Evolutionary conservation across 1,284 basidiomycete species (phyloP).

Genomic region (Athelia sp.): DNA sequence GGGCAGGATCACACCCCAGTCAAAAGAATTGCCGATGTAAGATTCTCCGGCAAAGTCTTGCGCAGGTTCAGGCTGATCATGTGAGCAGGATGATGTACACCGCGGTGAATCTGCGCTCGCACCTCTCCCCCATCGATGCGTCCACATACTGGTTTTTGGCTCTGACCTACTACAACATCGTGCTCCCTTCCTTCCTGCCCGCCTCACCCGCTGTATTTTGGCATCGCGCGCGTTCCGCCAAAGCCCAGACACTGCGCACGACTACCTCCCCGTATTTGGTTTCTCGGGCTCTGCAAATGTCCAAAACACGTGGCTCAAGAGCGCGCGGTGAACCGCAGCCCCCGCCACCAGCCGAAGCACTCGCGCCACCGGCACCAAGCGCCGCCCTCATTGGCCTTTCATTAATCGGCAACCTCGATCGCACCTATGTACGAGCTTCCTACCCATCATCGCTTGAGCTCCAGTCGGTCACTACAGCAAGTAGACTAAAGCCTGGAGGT

Average conservation of each 20-base stretch:
- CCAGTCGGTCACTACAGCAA: slow-evolving; percentile 41
- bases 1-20: slow-evolving; percentile 24
- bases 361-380: slow-evolving; percentile 23
- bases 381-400: slow-evolving; percentile 45
- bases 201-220: slow-evolving; percentile 30
- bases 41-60: slow-evolving; percentile 8
- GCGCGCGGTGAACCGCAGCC: slow-evolving; percentile 20
- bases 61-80: slow-evolving; percentile 4
- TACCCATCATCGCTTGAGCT: slow-evolving; percentile 29
- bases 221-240: slow-evolving; percentile 37
- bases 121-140: slow-evolving; percentile 25
- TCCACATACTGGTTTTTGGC: slow-evolving; percentile 41
- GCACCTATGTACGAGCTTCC: slow-evolving; percentile 35
- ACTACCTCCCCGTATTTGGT: slow-evolving; percentile 36
- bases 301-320: slow-evolving; percentile 30
- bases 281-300: slow-evolving; percentile 34
- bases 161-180: slow-evolving; percentile 46
- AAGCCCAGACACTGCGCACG: slow-evolving; percentile 33
- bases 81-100: slow-evolving; percentile 42
- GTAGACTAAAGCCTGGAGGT: slow-evolving; percentile 39
- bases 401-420: slow-evolving; percentile 49
- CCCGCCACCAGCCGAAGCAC: slow-evolving; percentile 5
- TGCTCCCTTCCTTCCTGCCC: slow-evolving; percentile 41
- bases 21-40: slow-evolving; percentile 31
- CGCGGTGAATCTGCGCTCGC: slow-evolving; percentile 41